A percentile compares a stretch with the other conserved stretches of the same genome.
Conservation (phyloP, 306 rosid genomes). For the Fragaria nilgerrensis region DNA sequence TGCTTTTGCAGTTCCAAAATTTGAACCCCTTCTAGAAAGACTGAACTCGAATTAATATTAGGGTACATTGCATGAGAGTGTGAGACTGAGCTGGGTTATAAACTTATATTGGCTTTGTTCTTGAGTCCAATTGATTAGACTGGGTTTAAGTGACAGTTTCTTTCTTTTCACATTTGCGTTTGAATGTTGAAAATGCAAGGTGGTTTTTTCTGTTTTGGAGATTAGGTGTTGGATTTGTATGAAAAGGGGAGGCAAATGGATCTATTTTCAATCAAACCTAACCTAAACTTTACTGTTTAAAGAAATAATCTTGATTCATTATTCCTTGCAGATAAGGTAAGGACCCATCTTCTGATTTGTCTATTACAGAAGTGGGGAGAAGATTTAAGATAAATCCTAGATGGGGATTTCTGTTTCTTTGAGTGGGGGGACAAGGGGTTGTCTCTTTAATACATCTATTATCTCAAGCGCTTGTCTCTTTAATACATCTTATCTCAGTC, state of each 20-base stretch:
- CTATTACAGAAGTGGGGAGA: constrained; percentile 11
- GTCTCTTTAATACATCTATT: constrained; percentile 19
- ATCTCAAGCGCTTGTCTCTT: constrained; percentile 14
- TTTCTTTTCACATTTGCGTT: background rate
- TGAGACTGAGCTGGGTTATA: background rate
- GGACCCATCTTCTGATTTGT: constrained; percentile 23
- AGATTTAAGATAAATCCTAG: constrained; percentile 19
- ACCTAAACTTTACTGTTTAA: constrained; percentile 14
- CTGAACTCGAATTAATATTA: background rate
- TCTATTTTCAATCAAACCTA: constrained; percentile 4
- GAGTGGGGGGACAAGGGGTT: constrained; percentile 43
- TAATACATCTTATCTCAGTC: constrained; percentile 13
- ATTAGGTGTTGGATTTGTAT: background rate
- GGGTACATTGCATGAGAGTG: background rate
- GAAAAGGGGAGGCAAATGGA: constrained; percentile 4
- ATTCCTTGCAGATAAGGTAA: constrained; percentile 16
- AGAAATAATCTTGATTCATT: constrained; percentile 11
- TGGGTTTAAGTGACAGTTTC: background rate
- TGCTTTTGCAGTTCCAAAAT: background rate
- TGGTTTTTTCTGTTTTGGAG: background rate
- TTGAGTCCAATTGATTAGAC: background rate
- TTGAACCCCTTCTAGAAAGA: background rate
- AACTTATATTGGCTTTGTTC: background rate
- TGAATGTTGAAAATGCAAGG: background rate
- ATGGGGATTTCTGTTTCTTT: constrained; percentile 14